A percentile compares a stretch with the other conserved stretches of the same genome.
Evolutionary conservation across 2,329 filamentous ascomycete genomes (phyloP).

Genomic region (Aspergillus tanneri): DNA sequence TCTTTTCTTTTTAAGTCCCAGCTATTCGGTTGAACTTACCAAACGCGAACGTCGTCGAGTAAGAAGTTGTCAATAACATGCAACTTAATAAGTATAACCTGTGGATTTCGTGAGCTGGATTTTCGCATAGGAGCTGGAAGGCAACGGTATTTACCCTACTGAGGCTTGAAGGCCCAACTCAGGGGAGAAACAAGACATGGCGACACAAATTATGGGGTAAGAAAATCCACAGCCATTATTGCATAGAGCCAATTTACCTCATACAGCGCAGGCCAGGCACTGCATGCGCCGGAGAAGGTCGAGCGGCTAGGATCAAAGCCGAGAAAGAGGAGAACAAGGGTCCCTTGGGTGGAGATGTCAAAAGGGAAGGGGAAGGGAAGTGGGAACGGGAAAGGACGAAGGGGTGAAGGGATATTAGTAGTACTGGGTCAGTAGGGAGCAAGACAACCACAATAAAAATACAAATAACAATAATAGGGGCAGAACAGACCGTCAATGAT

Average conservation of each 20-base stretch:
- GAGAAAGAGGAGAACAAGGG: conserved; percentile 7
- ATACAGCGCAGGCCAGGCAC: conserved; percentile 5
- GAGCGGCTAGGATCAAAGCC: conserved; percentile 3
- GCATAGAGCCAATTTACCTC: conserved; percentile 7
- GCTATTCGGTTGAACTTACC: conserved; percentile 27
- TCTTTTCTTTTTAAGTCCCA: not conserved
- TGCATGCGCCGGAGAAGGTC: conserved; percentile 2
- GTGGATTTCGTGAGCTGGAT: conserved; percentile 20
- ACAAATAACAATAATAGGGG: too few species aligned
- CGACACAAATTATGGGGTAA: conserved; percentile 16
- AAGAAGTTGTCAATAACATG: conserved; percentile 35
- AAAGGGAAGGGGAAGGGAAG: conserved; percentile 7
- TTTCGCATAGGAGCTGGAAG: not conserved
- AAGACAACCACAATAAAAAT: conserved; percentile 1
- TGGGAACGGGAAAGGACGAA: not conserved
- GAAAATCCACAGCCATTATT: conserved; percentile 16
- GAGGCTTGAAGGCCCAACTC: conserved; percentile 34
- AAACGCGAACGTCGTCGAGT: conserved; percentile 41
- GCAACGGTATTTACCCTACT: conserved; percentile 29
- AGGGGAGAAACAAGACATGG: conserved; percentile 30
- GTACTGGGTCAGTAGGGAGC: not conserved
- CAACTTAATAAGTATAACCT: conserved; percentile 38
- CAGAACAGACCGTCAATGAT: too few species aligned
- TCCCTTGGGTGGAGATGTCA: conserved; percentile 14
- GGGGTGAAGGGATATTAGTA: not conserved